These are phyloP conservation scores for Thielaviopsis euricoi DNA, from an alignment of 2,329 filamentous ascomycete genomes.

Conservation along the genomic window DNA sequence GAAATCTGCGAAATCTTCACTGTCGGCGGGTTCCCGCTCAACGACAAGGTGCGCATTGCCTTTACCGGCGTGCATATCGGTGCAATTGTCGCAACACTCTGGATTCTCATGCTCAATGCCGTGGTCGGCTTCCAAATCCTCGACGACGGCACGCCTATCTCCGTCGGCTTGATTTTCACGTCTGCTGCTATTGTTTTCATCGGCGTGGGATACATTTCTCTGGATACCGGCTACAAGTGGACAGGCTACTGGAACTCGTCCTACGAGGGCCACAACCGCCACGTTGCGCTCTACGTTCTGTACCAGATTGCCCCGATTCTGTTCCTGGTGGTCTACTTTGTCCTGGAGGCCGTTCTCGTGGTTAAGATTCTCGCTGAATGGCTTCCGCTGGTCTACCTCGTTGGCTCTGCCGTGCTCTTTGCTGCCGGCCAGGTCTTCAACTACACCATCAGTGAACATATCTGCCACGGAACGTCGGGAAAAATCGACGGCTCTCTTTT, in stretches of 20 bases:
- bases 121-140: constrained; percentile 84
- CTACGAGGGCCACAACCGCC: constrained; percentile 43
- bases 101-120: constrained; percentile 84
- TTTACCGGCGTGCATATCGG: constrained; percentile 87
- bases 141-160: constrained; percentile 81
- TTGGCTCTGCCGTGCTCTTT: constrained; percentile 61
- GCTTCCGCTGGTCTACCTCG: constrained; percentile 82
- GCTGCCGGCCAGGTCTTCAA: constrained; percentile 91
- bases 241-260: constrained; percentile 60
- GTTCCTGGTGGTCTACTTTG: constrained; percentile 75
- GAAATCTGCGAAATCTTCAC: constrained; percentile 95
- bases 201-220: constrained; percentile 85
- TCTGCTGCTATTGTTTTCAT: constrained; percentile 63
- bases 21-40: constrained; percentile 72
- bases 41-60: constrained; percentile 51
- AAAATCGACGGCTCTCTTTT: constrained; percentile 90
- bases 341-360: constrained; percentile 71
- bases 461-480: constrained; percentile 67
- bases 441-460: constrained; percentile 80
- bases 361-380: constrained; percentile 72
- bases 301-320: constrained; percentile 82
- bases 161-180: constrained; percentile 53
- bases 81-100: constrained; percentile 71
- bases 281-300: constrained; percentile 80
- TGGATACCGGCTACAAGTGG: constrained; percentile 82